phyloP scores from a whole-genome alignment of 306 rosid species.

The Quercus cerris region DNA sequence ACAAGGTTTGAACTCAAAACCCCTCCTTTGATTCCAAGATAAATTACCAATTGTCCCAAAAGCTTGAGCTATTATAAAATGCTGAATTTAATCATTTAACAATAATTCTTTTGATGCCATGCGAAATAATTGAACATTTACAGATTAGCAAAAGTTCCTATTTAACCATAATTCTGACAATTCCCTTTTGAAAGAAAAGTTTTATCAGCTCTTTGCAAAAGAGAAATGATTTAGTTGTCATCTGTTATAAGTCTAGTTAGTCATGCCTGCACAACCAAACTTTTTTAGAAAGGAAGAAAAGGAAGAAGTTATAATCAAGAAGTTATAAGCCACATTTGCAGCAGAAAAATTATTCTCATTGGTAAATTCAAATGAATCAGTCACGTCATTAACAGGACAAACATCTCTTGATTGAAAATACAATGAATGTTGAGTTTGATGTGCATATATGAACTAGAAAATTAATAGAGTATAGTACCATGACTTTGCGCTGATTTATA shows the following conservation, averaged over 20 bases:
- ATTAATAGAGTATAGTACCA: conserved; percentile 41
- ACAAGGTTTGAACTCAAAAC: too few species aligned
- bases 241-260: neutral
- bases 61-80: too few species aligned
- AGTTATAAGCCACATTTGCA: neutral
- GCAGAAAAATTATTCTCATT: neutral
- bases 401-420: neutral
- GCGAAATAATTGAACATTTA: too few species aligned
- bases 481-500: conserved; percentile 95
- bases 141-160: too few species aligned
- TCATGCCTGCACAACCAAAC: neutral
- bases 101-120: too few species aligned
- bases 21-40: too few species aligned
- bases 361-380: neutral
- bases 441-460: conserved; percentile 9
- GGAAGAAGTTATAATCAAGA: neutral
- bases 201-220: neutral
- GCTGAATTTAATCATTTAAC: too few species aligned
- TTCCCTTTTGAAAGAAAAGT: neutral
- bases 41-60: too few species aligned
- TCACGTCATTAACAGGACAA: neutral
- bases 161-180: too few species aligned
- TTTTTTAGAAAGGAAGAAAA: neutral
- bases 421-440: neutral
- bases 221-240: neutral